These are phyloP conservation scores for Rhododendron mucronatum DNA, from an alignment of 148 eudicot species.

Conservation along the genomic window DNA sequence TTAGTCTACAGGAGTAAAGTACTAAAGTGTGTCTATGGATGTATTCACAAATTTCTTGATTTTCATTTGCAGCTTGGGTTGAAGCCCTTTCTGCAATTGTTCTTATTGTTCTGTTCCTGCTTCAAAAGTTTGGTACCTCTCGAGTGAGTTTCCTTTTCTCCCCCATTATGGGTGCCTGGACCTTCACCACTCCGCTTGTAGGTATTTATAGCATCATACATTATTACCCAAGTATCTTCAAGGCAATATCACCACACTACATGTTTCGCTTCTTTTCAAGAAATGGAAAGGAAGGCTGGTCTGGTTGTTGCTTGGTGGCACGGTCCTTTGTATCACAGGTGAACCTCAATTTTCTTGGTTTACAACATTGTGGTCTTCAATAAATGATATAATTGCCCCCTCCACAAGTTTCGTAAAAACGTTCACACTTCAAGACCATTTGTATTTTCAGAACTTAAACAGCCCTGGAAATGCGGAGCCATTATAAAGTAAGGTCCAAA, in stretches of 20 bases:
- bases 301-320: slow-evolving; percentile 55
- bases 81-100: slow-evolving; percentile 46
- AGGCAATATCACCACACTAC: slow-evolving; percentile 59
- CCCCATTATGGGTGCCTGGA: slow-evolving; percentile 64
- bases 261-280: slow-evolving; percentile 33
- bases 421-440: neutral
- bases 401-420: neutral
- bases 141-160: slow-evolving; percentile 67
- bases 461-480: neutral
- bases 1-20: neutral
- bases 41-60: neutral
- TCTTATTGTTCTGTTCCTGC: slow-evolving; percentile 45
- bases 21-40: neutral
- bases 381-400: neutral
- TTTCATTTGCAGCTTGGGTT: slow-evolving; percentile 36
- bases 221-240: slow-evolving; percentile 55
- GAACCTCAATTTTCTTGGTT: neutral
- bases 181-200: slow-evolving; percentile 51
- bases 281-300: slow-evolving; percentile 55
- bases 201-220: slow-evolving; percentile 51
- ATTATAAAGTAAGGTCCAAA: neutral
- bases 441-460: neutral
- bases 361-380: neutral
- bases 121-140: slow-evolving; percentile 58
- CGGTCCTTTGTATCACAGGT: slow-evolving; percentile 64